Base-by-base conservation (phyloP, 306 rosid genomes). In the Quercus aquifolioides region DNA sequence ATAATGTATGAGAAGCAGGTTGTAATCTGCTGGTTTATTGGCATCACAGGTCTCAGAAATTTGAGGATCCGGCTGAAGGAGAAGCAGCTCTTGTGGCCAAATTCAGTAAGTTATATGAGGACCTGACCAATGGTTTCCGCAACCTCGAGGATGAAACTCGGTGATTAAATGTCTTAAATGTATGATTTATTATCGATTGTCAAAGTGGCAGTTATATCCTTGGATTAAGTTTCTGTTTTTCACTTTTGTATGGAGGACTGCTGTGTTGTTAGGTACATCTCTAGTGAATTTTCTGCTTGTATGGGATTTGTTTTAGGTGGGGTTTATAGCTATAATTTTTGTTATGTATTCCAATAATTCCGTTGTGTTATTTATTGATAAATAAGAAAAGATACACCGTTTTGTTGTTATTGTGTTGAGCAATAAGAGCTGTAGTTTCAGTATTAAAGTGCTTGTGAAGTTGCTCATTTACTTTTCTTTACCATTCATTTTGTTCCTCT, bases 21-120 rank as follows among this genome's bases (percentile, higher is more conserved):
- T 77, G 82, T 77, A 52, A 68, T 58, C 64, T 78, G n/a, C 72
- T 74, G 55, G n/a, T 76, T 70, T 65, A 23, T 73, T 68, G 57
- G 62, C 51, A 71, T 71, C 80, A 74, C 93, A 96, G 99, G 90
- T 96, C 99, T 35, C 99, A 96, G 77, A 96, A 96, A 78, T 96
- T 96, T 73, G 99, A 96, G 92, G 98, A 96, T 78, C 99, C 99
- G 1, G 99, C 98, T 10, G 99, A 96, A 86, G 99, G 99, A 38
- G 99, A 96, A 89, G 79, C 85, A 4, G 89, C 86, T n/a, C 90
- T 96, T 71, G 86, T 90, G 25, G 93, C 79, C 3, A 96, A 96
- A 79, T 96, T 96, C 75, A 86, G 84, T 73, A 90, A 96, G 93
- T 82, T 96, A 46, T 84, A 93, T 2, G 98, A 96, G 71, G 99